phyloP scores from a whole-genome alignment of 768 basidiomycete species.

The Leccinum variicolor region DNA sequence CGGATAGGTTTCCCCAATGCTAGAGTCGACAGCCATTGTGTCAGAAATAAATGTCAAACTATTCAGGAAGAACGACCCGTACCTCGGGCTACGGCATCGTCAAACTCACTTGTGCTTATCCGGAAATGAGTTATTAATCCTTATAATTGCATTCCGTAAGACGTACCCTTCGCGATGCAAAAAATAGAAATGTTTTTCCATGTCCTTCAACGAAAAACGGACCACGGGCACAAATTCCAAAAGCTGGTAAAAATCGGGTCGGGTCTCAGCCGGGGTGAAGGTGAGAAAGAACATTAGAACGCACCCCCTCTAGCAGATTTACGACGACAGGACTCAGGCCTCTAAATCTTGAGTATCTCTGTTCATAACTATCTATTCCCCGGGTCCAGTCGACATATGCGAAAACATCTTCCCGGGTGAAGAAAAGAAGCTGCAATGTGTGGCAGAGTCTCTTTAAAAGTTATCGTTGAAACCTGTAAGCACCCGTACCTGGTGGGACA shows the following conservation, averaged over 20 bases:
- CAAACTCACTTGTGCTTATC: conserved; percentile 23
- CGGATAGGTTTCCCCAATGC: conserved; percentile 15
- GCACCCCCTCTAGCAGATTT: conserved; percentile 32
- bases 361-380: neutral
- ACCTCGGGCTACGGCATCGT: conserved; percentile 20
- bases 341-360: conserved; percentile 23
- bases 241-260: conserved; percentile 16
- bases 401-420: conserved; percentile 18
- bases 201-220: conserved; percentile 19
- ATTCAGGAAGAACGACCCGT: neutral
- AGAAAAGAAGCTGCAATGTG: conserved; percentile 31
- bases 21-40: neutral
- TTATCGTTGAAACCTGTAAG: neutral
- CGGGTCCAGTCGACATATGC: conserved; percentile 21
- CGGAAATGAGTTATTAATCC: conserved; percentile 2
- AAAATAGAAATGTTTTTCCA: conserved; percentile 27
- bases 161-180: conserved; percentile 19
- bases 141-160: neutral
- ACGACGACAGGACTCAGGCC: conserved; percentile 20
- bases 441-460: neutral
- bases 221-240: conserved; percentile 6
- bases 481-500: conserved; percentile 21
- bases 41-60: conserved; percentile 10
- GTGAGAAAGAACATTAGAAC: neutral
- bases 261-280: neutral